Conservation (phyloP, 306 rosid species). For the Sindora glabra region DNA sequence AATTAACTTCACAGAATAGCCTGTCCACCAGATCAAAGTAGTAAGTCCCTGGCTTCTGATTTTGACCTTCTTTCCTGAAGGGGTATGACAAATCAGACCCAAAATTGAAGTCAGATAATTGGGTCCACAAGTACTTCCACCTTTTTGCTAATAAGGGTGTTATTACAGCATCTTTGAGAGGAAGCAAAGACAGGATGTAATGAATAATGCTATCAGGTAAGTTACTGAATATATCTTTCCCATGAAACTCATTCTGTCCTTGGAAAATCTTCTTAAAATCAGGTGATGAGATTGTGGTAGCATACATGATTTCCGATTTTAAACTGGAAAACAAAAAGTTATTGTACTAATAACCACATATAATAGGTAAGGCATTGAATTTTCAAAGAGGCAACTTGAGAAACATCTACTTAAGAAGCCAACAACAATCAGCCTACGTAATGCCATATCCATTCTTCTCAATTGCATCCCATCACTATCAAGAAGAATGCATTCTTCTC, state of each 20-base stretch:
- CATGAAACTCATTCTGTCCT: background rate
- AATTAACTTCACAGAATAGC: background rate
- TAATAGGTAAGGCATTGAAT: too few species aligned
- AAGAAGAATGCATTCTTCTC: too few species aligned
- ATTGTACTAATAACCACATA: too few species aligned
- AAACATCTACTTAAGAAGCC: too few species aligned
- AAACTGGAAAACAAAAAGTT: too few species aligned
- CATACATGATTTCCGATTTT: too few species aligned
- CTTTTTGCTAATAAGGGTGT: constrained; percentile 6
- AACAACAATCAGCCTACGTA: too few species aligned
- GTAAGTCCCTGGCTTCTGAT: background rate
- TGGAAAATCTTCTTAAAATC: background rate
- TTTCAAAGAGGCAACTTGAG: too few species aligned
- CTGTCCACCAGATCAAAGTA: background rate
- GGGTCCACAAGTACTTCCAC: constrained; percentile 12
- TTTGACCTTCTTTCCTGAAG: background rate
- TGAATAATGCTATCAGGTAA: constrained; percentile 13
- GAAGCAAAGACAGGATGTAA: constrained; percentile 9
- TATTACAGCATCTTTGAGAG: constrained; percentile 1
- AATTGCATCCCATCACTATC: too few species aligned
- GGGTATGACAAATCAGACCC: background rate
- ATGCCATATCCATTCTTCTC: too few species aligned
- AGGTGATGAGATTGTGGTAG: background rate
- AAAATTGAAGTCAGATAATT: background rate
- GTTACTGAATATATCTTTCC: constrained; percentile 1